Conservation (phyloP, 768 basidiomycete species). For the Russula sp. region DNA sequence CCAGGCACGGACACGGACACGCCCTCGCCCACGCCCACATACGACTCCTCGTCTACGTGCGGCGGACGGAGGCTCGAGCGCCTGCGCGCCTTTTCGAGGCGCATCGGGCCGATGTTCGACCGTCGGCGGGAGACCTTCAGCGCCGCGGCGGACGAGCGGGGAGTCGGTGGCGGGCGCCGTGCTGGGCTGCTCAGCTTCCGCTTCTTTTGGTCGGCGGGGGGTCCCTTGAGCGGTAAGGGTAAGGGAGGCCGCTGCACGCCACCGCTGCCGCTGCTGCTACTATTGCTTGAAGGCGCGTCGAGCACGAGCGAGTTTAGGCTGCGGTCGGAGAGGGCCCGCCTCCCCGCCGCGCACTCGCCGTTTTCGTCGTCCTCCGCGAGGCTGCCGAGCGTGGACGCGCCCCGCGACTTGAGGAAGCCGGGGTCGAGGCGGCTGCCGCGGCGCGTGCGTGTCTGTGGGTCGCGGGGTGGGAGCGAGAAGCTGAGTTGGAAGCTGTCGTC, state of each 20-base stretch:
- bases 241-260: slow-evolving; percentile 11
- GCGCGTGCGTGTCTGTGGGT: slow-evolving; percentile 23
- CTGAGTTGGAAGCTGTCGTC: slow-evolving; percentile 67
- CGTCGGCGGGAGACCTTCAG: slow-evolving; percentile 46
- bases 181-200: slow-evolving; percentile 3
- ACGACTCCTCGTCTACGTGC: slow-evolving; percentile 39
- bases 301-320: slow-evolving; percentile 49
- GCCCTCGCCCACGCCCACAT: slow-evolving; percentile 29
- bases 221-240: neutral
- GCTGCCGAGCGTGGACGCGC: slow-evolving; percentile 48
- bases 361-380: slow-evolving; percentile 71
- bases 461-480: slow-evolving; percentile 33
- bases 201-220: neutral
- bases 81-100: slow-evolving; percentile 64
- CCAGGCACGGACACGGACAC: slow-evolving; percentile 27
- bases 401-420: slow-evolving; percentile 55
- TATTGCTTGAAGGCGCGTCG: slow-evolving; percentile 44
- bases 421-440: slow-evolving; percentile 66
- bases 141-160: slow-evolving; percentile 7
- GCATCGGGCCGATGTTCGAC: slow-evolving; percentile 72
- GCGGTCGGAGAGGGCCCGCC: slow-evolving; percentile 55
- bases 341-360: slow-evolving; percentile 28
- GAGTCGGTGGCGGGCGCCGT: slow-evolving; percentile 6
- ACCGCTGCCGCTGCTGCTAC: slow-evolving; percentile 20
- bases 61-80: slow-evolving; percentile 78